A percentile compares a stretch with the other conserved stretches of the same genome.
Evolutionary conservation across 2,329 filamentous ascomycete species (phyloP).

Genomic region (Penicillium sp.): DNA sequence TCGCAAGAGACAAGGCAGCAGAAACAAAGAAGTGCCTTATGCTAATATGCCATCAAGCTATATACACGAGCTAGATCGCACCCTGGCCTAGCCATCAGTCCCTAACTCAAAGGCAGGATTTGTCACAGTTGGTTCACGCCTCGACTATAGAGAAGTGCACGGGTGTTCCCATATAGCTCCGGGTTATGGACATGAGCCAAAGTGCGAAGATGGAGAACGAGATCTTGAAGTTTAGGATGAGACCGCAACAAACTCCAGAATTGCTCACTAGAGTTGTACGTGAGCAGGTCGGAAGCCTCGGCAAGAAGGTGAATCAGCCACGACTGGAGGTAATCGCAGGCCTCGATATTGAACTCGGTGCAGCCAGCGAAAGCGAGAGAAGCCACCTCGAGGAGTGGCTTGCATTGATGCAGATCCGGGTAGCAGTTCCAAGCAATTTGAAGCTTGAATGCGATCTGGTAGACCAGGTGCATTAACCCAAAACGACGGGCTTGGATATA

Average conservation of each 20-base stretch:
- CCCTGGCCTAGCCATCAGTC: no score
- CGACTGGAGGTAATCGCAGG: slow-evolving; percentile 8
- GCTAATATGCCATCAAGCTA: no score
- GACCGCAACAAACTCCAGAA: slow-evolving; percentile 12
- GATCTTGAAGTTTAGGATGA: neutral
- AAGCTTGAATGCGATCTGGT: slow-evolving; percentile 14
- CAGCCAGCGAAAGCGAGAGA: neutral
- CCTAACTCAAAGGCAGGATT: no score
- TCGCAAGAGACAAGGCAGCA: no score
- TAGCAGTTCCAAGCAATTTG: slow-evolving; percentile 26
- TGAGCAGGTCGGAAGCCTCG: slow-evolving; percentile 14
- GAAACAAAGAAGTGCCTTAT: no score
- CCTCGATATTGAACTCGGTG: neutral
- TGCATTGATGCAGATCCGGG: slow-evolving; percentile 13
- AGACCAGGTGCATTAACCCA: slow-evolving; percentile 8
- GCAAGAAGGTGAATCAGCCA: slow-evolving; percentile 21
- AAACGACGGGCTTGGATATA: slow-evolving; percentile 16
- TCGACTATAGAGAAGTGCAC: neutral
- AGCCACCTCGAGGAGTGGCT: slow-evolving; percentile 9
- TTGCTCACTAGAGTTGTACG: neutral
- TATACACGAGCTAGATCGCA: no score
- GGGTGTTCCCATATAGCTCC: neutral
- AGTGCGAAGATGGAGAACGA: neutral
- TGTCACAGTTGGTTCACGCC: neutral
- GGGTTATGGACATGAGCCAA: neutral